Evolutionary conservation across 768 basidiomycete species (phyloP), one percentile per base, ranked within the genome.

Genomic region (Leccinellum albellum): DNA sequence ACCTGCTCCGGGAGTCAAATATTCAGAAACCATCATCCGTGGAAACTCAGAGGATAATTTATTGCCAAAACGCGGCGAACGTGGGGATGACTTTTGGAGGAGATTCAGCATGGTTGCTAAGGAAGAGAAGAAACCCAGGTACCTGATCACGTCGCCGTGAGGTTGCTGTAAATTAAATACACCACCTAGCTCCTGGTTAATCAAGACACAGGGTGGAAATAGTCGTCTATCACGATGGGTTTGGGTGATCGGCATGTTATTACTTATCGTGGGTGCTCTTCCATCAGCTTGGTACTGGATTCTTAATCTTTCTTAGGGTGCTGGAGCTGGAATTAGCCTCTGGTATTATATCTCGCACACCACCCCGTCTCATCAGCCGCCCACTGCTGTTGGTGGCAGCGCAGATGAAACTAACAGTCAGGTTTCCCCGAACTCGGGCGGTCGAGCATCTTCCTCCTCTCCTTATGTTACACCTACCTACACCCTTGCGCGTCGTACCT

Each of bases 41-140:
- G 82, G 87, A 6, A 78, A 84, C 50, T 76, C 76, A 1, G 90
- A 92, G 69, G 88, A 86, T 42, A 82, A 84, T 2, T 66, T 88
- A 3, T 69, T 91, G 8, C 86, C 88, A 2, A 76, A 76, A 40
- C 80, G 88, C 46, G 88, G 89, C 3, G 83, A 89, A 67, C 82
- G 79, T 50, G 88, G 89, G 1, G 89, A 92, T 64, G 87, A 91
- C 64, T 92, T 93, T 73, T 93, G 91, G 91, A 78, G 88, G 58
- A 79, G 91, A 37, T 93, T 92, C 73, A 89, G 87, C 59, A 90
- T 91, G 77, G 84, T 92, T 59, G 89, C 84, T 9, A 88, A 83
- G 66, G 84, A 85, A 57, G 84, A 88, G 62, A 76, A 77, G 66
- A 83, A 83, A 63, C 78, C 79, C 70, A 76, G 73, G 79, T 78